Evolutionary conservation across 2,329 filamentous ascomycete species (phyloP), one percentile per base, ranked within the genome.

Genomic region (Fusarium armeniacum): DNA sequence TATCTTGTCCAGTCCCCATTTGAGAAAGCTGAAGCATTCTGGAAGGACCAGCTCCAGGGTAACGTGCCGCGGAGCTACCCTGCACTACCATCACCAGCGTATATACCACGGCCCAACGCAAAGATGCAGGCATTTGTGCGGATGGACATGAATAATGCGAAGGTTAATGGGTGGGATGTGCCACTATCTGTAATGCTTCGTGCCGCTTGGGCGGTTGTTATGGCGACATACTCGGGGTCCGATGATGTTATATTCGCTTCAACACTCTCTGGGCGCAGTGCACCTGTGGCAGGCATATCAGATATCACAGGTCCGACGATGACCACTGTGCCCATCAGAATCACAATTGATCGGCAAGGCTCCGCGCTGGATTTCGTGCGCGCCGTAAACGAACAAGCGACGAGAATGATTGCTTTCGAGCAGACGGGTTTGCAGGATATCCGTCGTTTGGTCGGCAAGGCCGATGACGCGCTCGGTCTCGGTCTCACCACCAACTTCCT

Each of bases 311-410:
- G 40, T 45, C 51, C 51, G 30, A 54, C 51, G 6, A 54, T 54
- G 40, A 45, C 51, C 16, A 54, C 51, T 28, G 51, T 54, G 40
- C 51, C 51, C 30, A 54, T 54, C 51, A 44, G 51, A 54, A 54
- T 45, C 16, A 36, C 40, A 36, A 45, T 54, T 36, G 40, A 45
- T 45, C 40, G 51, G 30, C 40, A 54, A 36, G 30, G 40, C 40
- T 45, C 40, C 22, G 32, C 7, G 30, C 20, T 36, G 30, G 30
- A 45, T 28, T 45, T 54, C 30, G 16, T 54, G 30, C 40, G 40
- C 36, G 40, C 40, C 16, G 51, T 54, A 36, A 44, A 54, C 10
- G 30, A 36, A 45, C 51, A 54, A 40, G 40, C 51, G 30, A 54
- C 40, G 40, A 44, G 40, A 45, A 54, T 54, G 51, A 54, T 54